Evolutionary conservation across 108 stramenopile genomes (phyloP).

Genomic region (Asterionellopsis glacialis): DNA sequence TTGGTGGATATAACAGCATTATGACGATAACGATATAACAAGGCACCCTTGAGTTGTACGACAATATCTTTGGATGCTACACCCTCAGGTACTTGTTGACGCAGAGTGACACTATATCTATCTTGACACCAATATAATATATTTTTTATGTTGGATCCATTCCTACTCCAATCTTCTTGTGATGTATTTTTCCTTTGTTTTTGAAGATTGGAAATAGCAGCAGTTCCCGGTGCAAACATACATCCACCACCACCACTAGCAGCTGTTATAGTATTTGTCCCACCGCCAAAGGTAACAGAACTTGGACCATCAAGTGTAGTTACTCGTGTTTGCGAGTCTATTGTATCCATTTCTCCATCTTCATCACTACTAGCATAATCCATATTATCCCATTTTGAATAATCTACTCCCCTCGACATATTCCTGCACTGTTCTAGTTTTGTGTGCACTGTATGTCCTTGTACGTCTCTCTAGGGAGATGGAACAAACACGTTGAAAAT

Average conservation of each 20-base stretch:
- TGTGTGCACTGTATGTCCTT: too few relatives aligned
- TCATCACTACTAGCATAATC: constrained; percentile 19
- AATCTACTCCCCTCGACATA: constrained; percentile 20
- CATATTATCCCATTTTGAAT: constrained; percentile 52
- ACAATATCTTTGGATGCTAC: constrained; percentile 5
- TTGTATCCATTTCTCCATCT: constrained; percentile 12
- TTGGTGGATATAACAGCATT: constrained; percentile 16
- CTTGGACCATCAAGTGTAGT: constrained; percentile 34
- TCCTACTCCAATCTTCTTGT: constrained; percentile 14
- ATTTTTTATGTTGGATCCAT: constrained; percentile 13
- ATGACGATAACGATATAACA: constrained; percentile 27
- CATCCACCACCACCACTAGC: too few relatives aligned
- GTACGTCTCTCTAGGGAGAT: too few relatives aligned
- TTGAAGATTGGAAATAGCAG: neutral
- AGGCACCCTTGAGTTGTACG: constrained; percentile 11
- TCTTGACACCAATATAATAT: constrained; percentile 42
- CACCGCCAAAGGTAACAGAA: neutral
- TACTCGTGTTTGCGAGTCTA: constrained; percentile 10
- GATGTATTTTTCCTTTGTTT: neutral
- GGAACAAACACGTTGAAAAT: too few relatives aligned
- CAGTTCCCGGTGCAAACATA: too few relatives aligned
- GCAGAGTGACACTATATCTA: constrained; percentile 30
- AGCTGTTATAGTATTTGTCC: too few relatives aligned
- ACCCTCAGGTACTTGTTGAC: constrained; percentile 17
- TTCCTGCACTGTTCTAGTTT: too few relatives aligned